phyloP scores from a whole-genome alignment of 192 early-diverging fungal species.

The Podila minutissima region DNA sequence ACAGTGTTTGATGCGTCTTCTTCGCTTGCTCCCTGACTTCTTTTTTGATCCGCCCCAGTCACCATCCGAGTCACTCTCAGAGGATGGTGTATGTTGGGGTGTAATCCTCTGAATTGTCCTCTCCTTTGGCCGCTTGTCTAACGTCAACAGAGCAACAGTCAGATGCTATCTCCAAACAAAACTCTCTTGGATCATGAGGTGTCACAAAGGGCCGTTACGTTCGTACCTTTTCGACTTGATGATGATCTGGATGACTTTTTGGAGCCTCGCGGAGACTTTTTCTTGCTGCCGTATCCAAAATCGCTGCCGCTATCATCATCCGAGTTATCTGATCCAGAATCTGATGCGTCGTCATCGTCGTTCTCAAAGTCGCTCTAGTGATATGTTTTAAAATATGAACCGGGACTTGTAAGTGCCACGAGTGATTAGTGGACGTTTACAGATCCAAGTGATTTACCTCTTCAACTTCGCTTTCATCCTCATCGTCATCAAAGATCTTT shows the following conservation, averaged over 20 bases:
- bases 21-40: constrained; percentile 19
- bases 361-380: constrained; percentile 50
- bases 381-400: background rate
- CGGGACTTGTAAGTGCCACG: no score
- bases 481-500: constrained; percentile 51
- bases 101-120: constrained; percentile 20
- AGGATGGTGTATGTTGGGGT: constrained; percentile 34
- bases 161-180: background rate
- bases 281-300: constrained; percentile 50
- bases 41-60: constrained; percentile 42
- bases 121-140: constrained; percentile 27
- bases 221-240: constrained; percentile 42
- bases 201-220: background rate
- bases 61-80: constrained; percentile 43
- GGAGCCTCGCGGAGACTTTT: constrained; percentile 51
- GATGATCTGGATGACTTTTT: constrained; percentile 49
- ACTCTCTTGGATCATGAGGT: background rate
- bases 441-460: background rate
- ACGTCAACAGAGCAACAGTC: no score
- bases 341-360: constrained; percentile 39
- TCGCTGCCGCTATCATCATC: constrained; percentile 56
- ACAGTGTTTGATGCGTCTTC: constrained; percentile 18
- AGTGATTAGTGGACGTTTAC: no score
- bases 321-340: constrained; percentile 31
- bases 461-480: constrained; percentile 28